These are phyloP conservation scores for Trichosporon ovoides DNA, from an alignment of 1,284 basidiomycete species.

Conservation along the genomic window DNA sequence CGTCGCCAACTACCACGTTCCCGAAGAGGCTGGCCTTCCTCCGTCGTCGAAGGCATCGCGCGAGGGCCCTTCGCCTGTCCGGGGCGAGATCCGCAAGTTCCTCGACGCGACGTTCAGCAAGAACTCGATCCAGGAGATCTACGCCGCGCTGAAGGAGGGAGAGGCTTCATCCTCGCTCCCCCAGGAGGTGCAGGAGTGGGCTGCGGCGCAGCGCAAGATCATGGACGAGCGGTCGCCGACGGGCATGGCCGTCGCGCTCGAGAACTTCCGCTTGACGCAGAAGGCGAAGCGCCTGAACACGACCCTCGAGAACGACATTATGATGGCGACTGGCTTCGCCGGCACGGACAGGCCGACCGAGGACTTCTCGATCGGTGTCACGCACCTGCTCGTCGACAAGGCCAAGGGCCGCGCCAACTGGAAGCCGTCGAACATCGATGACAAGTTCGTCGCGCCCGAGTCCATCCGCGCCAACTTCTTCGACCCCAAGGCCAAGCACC, in stretches of 20 bases:
- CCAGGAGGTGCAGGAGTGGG: constrained; percentile 63
- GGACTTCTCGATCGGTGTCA: constrained; percentile 78
- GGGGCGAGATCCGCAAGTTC: constrained; percentile 62
- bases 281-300: constrained; percentile 58
- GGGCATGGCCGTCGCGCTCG: constrained; percentile 77
- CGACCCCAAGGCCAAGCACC: constrained; percentile 57
- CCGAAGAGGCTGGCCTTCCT: constrained; percentile 52
- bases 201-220: constrained; percentile 59
- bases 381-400: constrained; percentile 66
- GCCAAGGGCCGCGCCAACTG: constrained; percentile 41
- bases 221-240: constrained; percentile 76
- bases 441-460: constrained; percentile 53
- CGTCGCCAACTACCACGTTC: constrained; percentile 26
- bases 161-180: constrained; percentile 45
- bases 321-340: constrained; percentile 36
- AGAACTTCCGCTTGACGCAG: constrained; percentile 67
- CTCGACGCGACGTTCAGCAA: constrained; percentile 73
- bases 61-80: constrained; percentile 58
- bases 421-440: constrained; percentile 57
- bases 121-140: constrained; percentile 64
- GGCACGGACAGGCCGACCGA: constrained; percentile 57
- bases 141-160: constrained; percentile 56
- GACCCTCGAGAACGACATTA: constrained; percentile 61
- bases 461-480: constrained; percentile 50
- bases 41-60: constrained; percentile 57